Percentiles rank a stretch among this genome's conserved stretches.
Evolutionary conservation across 2,329 filamentous ascomycete genomes (phyloP).

Genomic region (Scedosporium minutisporum): DNA sequence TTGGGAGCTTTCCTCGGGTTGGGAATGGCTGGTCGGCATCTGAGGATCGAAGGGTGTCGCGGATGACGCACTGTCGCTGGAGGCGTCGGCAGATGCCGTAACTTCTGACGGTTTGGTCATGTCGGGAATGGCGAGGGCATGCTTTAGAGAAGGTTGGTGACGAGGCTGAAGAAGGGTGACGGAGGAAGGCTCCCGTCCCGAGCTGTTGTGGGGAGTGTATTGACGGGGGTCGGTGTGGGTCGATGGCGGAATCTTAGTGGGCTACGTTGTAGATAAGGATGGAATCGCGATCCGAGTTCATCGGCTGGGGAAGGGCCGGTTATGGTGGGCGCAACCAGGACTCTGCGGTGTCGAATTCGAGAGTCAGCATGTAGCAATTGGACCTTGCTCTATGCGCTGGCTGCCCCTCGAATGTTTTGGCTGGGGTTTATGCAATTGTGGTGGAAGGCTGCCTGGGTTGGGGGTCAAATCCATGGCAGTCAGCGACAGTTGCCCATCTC

Average conservation of each 20-base stretch:
- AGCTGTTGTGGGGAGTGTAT: neutral
- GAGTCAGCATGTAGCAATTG: no score
- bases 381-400: no score
- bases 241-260: neutral
- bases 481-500: no score
- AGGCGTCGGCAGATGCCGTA: neutral
- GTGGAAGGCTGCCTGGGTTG: no score
- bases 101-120: neutral
- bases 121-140: neutral
- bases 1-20: neutral
- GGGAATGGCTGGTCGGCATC: neutral
- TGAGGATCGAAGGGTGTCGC: neutral
- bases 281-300: no score
- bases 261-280: no score
- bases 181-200: neutral
- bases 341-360: no score
- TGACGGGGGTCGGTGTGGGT: neutral
- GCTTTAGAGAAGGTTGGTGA: neutral
- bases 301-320: no score
- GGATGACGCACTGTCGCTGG: neutral
- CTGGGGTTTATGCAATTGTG: no score
- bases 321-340: no score
- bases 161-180: neutral
- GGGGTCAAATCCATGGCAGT: no score
- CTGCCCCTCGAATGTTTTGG: no score